phyloP scores from a whole-genome alignment of 495 filamentous ascomycete genomes.

The Aspergillus haitiensis region DNA sequence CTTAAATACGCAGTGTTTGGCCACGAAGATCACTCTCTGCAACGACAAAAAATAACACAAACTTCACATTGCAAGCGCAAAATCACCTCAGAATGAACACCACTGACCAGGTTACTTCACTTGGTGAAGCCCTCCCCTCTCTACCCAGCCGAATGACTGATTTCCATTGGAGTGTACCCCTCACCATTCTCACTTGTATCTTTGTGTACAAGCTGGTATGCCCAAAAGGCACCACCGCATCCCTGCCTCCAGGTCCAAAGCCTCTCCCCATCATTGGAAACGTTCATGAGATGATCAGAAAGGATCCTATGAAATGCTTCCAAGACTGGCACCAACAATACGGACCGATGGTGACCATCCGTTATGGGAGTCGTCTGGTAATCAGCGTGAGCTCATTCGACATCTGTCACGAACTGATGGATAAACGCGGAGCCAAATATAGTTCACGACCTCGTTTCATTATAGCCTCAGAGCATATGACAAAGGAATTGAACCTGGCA shows the following conservation, averaged over 20 bases:
- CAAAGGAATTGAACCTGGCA: slow-evolving; percentile 38
- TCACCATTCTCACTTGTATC: no score
- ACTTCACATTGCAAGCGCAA: no score
- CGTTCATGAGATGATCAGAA: slow-evolving; percentile 24
- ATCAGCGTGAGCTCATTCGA: slow-evolving; percentile 21
- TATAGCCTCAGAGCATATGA: slow-evolving; percentile 23
- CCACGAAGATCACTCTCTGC: no score
- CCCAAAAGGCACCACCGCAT: no score
- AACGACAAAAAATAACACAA: no score
- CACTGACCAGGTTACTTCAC: no score
- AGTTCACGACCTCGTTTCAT: slow-evolving; percentile 27
- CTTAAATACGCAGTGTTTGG: no score
- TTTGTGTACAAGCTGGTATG: no score
- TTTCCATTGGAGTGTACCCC: no score
- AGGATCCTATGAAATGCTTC: slow-evolving; percentile 21
- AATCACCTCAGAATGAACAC: no score
- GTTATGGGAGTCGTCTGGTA: slow-evolving; percentile 16
- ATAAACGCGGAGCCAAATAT: slow-evolving; percentile 26
- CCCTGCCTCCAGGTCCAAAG: slow-evolving; percentile 29
- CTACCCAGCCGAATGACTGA: no score
- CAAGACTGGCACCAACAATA: slow-evolving; percentile 30
- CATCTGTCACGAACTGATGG: slow-evolving; percentile 28
- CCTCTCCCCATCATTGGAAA: slow-evolving; percentile 37
- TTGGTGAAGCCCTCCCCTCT: no score
- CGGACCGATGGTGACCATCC: slow-evolving; percentile 30